Conservation (phyloP, 1,284 basidiomycete species). For the Ustilago curta region DNA sequence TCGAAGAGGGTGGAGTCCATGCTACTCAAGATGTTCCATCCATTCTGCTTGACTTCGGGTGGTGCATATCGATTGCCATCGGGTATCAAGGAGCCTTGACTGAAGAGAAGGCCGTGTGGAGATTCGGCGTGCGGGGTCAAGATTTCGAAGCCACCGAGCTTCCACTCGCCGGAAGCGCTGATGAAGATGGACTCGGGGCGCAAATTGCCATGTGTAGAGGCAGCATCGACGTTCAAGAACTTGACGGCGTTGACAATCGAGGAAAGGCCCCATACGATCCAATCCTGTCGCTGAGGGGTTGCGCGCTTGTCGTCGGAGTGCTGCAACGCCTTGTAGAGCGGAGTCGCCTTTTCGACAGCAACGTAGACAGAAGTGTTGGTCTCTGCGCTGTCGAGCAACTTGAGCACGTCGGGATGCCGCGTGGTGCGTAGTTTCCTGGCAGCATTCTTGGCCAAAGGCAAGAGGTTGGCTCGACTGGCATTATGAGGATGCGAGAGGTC, state of each 20-base stretch:
- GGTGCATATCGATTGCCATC: slow-evolving; percentile 71
- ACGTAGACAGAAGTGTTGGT: slow-evolving; percentile 89
- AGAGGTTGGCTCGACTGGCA: slow-evolving; percentile 43
- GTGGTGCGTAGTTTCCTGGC: slow-evolving; percentile 89
- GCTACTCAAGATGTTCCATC: slow-evolving; percentile 73
- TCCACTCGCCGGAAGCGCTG: slow-evolving; percentile 88
- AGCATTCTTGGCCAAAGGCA: slow-evolving; percentile 86
- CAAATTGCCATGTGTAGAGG: slow-evolving; percentile 84
- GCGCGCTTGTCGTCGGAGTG: slow-evolving; percentile 71
- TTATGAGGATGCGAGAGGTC: slow-evolving; percentile 56
- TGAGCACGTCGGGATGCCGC: slow-evolving; percentile 93
- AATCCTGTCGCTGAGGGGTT: slow-evolving; percentile 75
- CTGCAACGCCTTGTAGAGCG: slow-evolving; percentile 77
- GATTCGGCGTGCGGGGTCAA: slow-evolving; percentile 74
- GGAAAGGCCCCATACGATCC: slow-evolving; percentile 93
- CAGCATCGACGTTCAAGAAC: slow-evolving; percentile 82
- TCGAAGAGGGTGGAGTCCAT: slow-evolving; percentile 53
- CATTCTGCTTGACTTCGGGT: slow-evolving; percentile 90
- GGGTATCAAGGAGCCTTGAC: slow-evolving; percentile 59
- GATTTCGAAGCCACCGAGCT: slow-evolving; percentile 91
- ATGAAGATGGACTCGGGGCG: slow-evolving; percentile 85
- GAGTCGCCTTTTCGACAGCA: slow-evolving; percentile 90
- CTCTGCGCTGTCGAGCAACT: slow-evolving; percentile 87
- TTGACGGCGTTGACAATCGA: slow-evolving; percentile 87
- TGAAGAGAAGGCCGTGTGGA: slow-evolving; percentile 58